Evolutionary conservation across 2,329 filamentous ascomycete genomes (phyloP).

Genomic region (Geosmithia flava): DNA sequence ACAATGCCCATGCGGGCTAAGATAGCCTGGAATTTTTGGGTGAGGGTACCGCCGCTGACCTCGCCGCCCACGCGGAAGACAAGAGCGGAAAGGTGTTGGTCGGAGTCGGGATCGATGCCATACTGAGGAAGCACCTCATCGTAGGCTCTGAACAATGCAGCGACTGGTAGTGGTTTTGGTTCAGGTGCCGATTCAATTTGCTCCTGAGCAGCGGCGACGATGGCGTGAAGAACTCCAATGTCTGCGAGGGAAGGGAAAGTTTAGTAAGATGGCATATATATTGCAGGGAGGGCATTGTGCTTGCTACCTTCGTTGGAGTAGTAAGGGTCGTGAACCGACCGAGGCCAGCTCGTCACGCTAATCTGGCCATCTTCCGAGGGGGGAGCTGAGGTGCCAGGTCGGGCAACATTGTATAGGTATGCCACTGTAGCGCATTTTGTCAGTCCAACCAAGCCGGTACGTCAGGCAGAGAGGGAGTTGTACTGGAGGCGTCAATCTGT

Average conservation of each 20-base stretch:
- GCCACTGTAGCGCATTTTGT: slow-evolving; percentile 3
- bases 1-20: slow-evolving; percentile 59
- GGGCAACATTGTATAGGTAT: slow-evolving; percentile 1
- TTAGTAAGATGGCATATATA: slow-evolving; percentile 2
- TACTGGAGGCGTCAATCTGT: slow-evolving; percentile 16
- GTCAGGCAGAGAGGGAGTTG: slow-evolving; percentile 3
- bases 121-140: slow-evolving; percentile 60
- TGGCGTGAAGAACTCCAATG: slow-evolving; percentile 65
- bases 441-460: not conserved
- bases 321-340: slow-evolving; percentile 24
- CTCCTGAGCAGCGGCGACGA: slow-evolving; percentile 60
- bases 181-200: slow-evolving; percentile 45
- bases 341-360: slow-evolving; percentile 13
- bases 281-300: not conserved
- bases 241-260: slow-evolving; percentile 36
- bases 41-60: slow-evolving; percentile 42
- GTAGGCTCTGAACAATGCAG: slow-evolving; percentile 72
- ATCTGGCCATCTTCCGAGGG: slow-evolving; percentile 13
- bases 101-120: slow-evolving; percentile 59
- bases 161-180: slow-evolving; percentile 54
- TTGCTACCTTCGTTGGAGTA: slow-evolving; percentile 49
- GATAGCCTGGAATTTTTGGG: slow-evolving; percentile 58
- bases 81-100: slow-evolving; percentile 65
- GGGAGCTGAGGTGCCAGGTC: not conserved
- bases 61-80: slow-evolving; percentile 67